phyloP scores from a whole-genome alignment of 2,329 filamentous ascomycete species.

The Pseudomassariella vexata region DNA sequence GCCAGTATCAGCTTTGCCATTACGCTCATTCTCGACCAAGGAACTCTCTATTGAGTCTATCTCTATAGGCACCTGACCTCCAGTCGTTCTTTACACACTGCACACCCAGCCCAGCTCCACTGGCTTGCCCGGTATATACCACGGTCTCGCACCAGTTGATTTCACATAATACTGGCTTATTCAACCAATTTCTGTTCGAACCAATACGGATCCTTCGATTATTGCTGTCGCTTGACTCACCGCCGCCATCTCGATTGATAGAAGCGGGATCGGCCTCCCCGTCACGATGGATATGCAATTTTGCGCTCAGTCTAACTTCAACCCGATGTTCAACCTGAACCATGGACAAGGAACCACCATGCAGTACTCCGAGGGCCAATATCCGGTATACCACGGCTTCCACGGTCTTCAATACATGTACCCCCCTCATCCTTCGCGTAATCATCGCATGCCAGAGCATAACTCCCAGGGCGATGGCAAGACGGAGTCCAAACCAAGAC shows the following conservation, averaged over 20 bases:
- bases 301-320: conserved; percentile 17
- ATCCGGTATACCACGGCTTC: conserved; percentile 16
- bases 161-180: not conserved
- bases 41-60: conserved; percentile 11
- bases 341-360: conserved; percentile 17
- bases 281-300: conserved; percentile 24
- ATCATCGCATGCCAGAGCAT: conserved; percentile 18
- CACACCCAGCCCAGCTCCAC: conserved; percentile 1
- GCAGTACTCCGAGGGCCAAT: conserved; percentile 20
- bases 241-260: too few species aligned
- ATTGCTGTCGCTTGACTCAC: too few species aligned
- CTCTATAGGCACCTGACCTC: conserved; percentile 21
- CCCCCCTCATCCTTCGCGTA: conserved; percentile 18
- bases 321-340: conserved; percentile 18
- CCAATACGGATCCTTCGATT: too few species aligned
- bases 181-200: not conserved
- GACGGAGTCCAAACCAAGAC: conserved; percentile 45
- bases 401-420: conserved; percentile 23
- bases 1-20: conserved; percentile 17
- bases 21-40: conserved; percentile 22
- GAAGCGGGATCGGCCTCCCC: too few species aligned
- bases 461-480: conserved; percentile 20
- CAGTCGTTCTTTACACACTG: conserved; percentile 27
- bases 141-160: not conserved
- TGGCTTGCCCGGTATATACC: not conserved